Evolutionary conservation across 129 eudicot species (phyloP).

Genomic region (Arctium minus): DNA sequence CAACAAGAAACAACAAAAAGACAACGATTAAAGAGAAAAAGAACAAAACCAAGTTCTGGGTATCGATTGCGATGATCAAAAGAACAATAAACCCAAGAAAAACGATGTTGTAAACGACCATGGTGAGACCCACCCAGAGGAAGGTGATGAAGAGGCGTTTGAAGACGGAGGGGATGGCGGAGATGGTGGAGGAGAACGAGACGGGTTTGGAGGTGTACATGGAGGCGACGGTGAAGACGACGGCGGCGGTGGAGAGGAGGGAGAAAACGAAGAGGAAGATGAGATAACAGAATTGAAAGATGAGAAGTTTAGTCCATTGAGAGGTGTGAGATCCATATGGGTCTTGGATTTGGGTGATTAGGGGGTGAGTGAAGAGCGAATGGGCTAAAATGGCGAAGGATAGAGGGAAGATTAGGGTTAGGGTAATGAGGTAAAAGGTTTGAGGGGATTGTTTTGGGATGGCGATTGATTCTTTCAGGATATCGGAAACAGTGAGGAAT

Average conservation of each 20-base stretch:
- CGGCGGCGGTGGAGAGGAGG: conserved; percentile 85
- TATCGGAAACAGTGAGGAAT: conserved; percentile 46
- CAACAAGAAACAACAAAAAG: conserved; percentile 55
- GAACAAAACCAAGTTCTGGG: conserved; percentile 43
- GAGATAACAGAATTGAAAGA: conserved; percentile 65
- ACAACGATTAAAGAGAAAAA: conserved; percentile 46
- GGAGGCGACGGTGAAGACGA: conserved; percentile 85
- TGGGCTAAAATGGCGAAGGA: conserved; percentile 87
- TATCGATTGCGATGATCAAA: conserved; percentile 62
- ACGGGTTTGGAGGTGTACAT: conserved; percentile 72
- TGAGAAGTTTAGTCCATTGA: conserved; percentile 51
- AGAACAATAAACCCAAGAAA: conserved; percentile 54
- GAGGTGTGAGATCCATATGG: conserved; percentile 36
- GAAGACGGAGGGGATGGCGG: conserved; percentile 67
- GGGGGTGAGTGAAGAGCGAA: conserved; percentile 78
- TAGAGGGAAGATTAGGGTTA: conserved; percentile 75
- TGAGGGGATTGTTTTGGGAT: conserved; percentile 74
- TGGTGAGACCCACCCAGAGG: conserved; percentile 60
- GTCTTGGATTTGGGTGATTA: conserved; percentile 54
- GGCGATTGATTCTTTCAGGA: conserved; percentile 61
- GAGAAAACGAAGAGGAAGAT: conserved; percentile 77
- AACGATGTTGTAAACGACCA: conserved; percentile 57
- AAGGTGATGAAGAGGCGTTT: conserved; percentile 76
- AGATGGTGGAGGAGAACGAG: conserved; percentile 50
- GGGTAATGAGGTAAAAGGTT: conserved; percentile 73